A percentile compares a stretch with the other conserved stretches of the same genome.
These are phyloP conservation scores for Kwoniella sp. DNA, from an alignment of 768 basidiomycete genomes.

Conservation along the genomic window DNA sequence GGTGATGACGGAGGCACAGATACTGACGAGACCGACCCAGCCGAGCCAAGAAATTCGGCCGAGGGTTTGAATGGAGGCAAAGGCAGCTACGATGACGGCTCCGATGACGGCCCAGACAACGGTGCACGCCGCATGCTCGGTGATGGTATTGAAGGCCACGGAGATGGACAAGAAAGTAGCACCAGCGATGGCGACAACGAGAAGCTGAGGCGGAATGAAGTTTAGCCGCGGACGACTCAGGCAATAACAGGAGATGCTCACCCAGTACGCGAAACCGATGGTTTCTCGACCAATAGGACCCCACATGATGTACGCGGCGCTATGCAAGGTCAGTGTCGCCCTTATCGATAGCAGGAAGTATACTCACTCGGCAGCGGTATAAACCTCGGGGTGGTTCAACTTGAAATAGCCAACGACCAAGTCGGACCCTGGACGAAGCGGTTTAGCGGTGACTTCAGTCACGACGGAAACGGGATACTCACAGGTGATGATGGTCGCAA, in stretches of 20 bases:
- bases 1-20: constrained; percentile 41
- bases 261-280: constrained; percentile 34
- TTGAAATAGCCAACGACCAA: constrained; percentile 46
- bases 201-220: too few species aligned
- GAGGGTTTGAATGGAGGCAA: constrained; percentile 51
- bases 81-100: constrained; percentile 39
- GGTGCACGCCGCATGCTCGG: constrained; percentile 55
- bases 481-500: constrained; percentile 38
- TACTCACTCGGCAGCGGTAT: constrained; percentile 23
- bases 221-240: too few species aligned
- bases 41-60: constrained; percentile 51
- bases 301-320: constrained; percentile 33
- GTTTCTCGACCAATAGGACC: constrained; percentile 39
- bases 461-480: too few species aligned
- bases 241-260: neutral
- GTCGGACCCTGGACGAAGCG: constrained; percentile 33
- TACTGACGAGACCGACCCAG: constrained; percentile 42
- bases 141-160: constrained; percentile 55
- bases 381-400: constrained; percentile 45
- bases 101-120: constrained; percentile 55
- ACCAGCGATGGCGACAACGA: constrained; percentile 20
- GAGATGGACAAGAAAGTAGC: constrained; percentile 51
- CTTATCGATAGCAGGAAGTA: neutral
- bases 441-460: too few species aligned
- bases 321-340: neutral